Conservation (phyloP, 129 eudicot species). For the Chrysanthemum seticuspe region DNA sequence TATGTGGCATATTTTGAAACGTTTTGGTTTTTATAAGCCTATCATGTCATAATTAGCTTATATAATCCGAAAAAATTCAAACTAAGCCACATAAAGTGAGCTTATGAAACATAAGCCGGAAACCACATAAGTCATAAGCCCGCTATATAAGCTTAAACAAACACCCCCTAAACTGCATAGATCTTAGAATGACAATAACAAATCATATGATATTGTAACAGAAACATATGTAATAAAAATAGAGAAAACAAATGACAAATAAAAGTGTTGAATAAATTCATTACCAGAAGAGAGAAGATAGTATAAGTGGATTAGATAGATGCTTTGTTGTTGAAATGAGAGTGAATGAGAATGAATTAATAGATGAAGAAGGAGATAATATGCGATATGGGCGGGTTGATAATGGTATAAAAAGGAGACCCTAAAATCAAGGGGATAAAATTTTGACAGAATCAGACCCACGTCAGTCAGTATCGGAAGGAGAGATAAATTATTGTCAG, state of each 20-base stretch:
- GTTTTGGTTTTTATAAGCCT: too few species aligned
- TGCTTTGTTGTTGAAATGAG: not conserved
- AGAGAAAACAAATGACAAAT: not conserved
- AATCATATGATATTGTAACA: not conserved
- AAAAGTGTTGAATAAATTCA: not conserved
- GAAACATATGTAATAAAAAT: not conserved
- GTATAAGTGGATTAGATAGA: constrained; percentile 4
- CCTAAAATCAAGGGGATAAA: constrained; percentile 24
- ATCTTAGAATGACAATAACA: not conserved
- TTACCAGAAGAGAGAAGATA: constrained; percentile 19
- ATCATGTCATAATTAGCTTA: too few species aligned
- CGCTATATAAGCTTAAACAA: not conserved
- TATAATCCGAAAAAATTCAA: too few species aligned
- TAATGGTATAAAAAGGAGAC: constrained; percentile 6
- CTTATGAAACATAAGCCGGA: not conserved
- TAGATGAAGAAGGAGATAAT: not conserved
- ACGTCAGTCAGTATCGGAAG: constrained; percentile 34
- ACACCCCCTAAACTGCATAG: not conserved
- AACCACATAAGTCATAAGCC: not conserved
- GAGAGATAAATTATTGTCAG: not conserved
- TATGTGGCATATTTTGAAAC: too few species aligned
- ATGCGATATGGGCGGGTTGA: not conserved
- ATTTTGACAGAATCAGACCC: constrained; percentile 36
- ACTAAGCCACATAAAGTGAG: too few species aligned
- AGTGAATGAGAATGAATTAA: constrained; percentile 13